Conservation (phyloP, 116 monocot genomes). For the Phalaenopsis hybrid region DNA sequence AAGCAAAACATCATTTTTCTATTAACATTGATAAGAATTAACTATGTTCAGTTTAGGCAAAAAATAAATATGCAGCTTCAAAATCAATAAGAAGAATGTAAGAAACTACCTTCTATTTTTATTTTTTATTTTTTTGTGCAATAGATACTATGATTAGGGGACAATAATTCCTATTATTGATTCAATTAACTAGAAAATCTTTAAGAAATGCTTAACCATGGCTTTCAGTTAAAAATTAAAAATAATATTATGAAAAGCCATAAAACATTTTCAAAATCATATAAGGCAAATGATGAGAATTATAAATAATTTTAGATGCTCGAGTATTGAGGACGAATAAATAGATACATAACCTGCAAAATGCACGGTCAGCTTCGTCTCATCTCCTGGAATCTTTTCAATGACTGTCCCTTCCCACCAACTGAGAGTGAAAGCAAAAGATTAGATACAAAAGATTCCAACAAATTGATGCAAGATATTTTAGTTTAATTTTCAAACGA, state of each 20-base stretch:
- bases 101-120: background rate
- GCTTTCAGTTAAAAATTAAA: background rate
- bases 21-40: too few relatives aligned
- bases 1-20: background rate
- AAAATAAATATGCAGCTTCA: background rate
- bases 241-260: background rate
- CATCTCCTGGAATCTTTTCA: conserved; percentile 62
- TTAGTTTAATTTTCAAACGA: background rate
- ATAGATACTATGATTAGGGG: background rate
- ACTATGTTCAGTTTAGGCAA: too few relatives aligned
- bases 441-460: background rate
- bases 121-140: background rate
- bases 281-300: background rate
- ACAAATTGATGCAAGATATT: background rate
- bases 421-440: conserved; percentile 21
- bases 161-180: background rate
- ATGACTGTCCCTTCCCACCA: conserved; percentile 77
- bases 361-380: conserved; percentile 60
- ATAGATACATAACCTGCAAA: conserved; percentile 62
- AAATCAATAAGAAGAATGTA: background rate
- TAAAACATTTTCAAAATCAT: background rate
- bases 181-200: background rate
- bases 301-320: background rate
- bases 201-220: background rate
- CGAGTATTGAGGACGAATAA: background rate